These are phyloP conservation scores for Claviceps sorghi DNA, from an alignment of 2,329 filamentous ascomycete species.

Conservation along the genomic window DNA sequence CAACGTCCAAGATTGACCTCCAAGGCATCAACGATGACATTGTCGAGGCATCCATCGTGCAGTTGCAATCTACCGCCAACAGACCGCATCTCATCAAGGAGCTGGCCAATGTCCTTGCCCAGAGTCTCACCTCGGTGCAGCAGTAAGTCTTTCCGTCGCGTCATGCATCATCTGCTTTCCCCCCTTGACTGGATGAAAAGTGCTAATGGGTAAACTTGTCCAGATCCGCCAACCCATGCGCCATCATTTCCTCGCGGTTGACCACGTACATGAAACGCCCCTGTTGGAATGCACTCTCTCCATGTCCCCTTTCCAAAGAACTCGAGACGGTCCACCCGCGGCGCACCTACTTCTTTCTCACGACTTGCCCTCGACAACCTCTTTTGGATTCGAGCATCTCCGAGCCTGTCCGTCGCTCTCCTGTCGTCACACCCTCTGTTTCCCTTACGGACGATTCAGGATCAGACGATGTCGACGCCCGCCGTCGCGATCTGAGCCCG, in stretches of 20 bases:
- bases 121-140: conserved; percentile 68
- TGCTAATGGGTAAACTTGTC: not conserved
- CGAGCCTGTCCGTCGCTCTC: conserved; percentile 12
- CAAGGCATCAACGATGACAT: conserved; percentile 88
- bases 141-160: conserved; percentile 56
- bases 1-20: conserved; percentile 37
- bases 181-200: too few species aligned
- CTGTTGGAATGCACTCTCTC: conserved; percentile 60
- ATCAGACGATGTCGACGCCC: conserved; percentile 59
- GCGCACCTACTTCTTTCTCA: conserved; percentile 92
- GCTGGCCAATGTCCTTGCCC: conserved; percentile 64
- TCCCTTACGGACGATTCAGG: conserved; percentile 38
- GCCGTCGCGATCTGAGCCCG: conserved; percentile 61
- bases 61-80: conserved; percentile 80
- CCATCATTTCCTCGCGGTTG: conserved; percentile 86
- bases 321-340: conserved; percentile 84
- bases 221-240: conserved; percentile 89
- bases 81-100: conserved; percentile 91
- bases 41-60: conserved; percentile 76
- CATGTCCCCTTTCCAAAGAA: conserved; percentile 85
- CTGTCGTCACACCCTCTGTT: conserved; percentile 70
- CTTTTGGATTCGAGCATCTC: conserved; percentile 41
- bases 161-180: too few species aligned
- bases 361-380: conserved; percentile 69
- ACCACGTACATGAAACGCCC: conserved; percentile 79